These are phyloP conservation scores for Geotrichum restrictum DNA, from an alignment of 1,139 yeast species.

Conservation along the genomic window DNA sequence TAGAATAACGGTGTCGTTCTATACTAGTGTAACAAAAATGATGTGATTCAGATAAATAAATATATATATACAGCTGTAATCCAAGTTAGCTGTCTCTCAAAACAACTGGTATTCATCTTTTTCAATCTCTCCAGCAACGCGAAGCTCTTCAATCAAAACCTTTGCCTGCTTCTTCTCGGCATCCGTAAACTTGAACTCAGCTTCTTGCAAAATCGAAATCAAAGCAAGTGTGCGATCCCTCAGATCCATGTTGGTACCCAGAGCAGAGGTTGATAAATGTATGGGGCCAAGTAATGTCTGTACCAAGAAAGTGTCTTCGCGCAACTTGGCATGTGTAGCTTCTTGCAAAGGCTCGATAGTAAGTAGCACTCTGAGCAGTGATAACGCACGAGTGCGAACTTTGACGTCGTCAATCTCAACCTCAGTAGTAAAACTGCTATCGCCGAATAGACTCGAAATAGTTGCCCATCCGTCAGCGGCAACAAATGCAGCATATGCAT, in stretches of 20 bases:
- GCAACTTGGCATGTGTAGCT: constrained; percentile 11
- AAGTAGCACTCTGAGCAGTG: constrained; percentile 19
- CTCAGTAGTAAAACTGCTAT: background rate
- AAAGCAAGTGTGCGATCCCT: constrained; percentile 18
- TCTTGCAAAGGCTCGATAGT: constrained; percentile 17
- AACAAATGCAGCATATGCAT: constrained; percentile 55
- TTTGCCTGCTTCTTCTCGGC: constrained; percentile 47
- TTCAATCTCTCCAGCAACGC: constrained; percentile 19
- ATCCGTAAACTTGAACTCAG: constrained; percentile 47
- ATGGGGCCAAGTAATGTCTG: constrained; percentile 14
- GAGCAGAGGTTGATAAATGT: constrained; percentile 12
- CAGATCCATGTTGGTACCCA: background rate
- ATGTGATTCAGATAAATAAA: no score
- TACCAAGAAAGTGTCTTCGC: constrained; percentile 8
- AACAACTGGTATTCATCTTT: constrained; percentile 19
- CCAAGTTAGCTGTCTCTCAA: background rate
- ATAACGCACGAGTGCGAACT: constrained; percentile 16
- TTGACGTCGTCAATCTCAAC: constrained; percentile 9
- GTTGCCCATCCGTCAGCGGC: constrained; percentile 57
- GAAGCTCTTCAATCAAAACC: constrained; percentile 39
- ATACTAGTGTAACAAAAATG: no score
- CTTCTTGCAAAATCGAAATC: constrained; percentile 26
- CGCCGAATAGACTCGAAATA: constrained; percentile 1
- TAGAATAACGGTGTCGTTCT: no score
- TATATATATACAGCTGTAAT: background rate